These are phyloP conservation scores for Populus hybrid DNA, from an alignment of 441 rosid genomes.

Conservation along the genomic window DNA sequence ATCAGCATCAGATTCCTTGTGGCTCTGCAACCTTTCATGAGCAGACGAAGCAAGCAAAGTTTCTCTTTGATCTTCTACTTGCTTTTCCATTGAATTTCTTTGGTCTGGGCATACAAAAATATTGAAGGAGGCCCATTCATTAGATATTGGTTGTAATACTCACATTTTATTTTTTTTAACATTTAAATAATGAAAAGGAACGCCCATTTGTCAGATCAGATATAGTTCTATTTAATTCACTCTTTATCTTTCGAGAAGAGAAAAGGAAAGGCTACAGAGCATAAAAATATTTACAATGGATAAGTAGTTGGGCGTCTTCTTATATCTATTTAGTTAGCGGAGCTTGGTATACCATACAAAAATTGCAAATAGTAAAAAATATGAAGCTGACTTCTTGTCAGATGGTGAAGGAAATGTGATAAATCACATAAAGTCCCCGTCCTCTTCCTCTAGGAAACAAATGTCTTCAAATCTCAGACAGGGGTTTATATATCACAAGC, in stretches of 20 bases:
- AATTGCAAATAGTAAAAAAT: not conserved
- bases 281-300: not conserved
- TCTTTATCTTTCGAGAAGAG: not conserved
- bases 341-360: not conserved
- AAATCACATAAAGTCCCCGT: not conserved
- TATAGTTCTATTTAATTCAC: not conserved
- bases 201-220: not conserved
- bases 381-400: not conserved
- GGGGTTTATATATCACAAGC: not conserved
- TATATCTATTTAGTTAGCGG: not conserved
- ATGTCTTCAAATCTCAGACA: not conserved
- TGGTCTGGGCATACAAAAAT: slow-evolving; percentile 40
- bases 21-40: slow-evolving; percentile 48
- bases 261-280: not conserved
- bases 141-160: not conserved
- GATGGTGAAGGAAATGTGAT: not conserved
- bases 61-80: slow-evolving; percentile 44
- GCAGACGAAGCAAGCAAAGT: slow-evolving; percentile 54
- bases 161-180: not conserved
- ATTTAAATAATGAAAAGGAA: not conserved
- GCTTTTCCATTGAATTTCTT: slow-evolving; percentile 49
- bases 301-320: not conserved
- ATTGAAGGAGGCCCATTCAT: slow-evolving; percentile 8
- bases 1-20: slow-evolving; percentile 41
- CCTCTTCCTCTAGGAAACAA: not conserved